These are phyloP conservation scores for Nakazawaea laoshanensis DNA, from an alignment of 805 yeast species.

Conservation along the genomic window DNA sequence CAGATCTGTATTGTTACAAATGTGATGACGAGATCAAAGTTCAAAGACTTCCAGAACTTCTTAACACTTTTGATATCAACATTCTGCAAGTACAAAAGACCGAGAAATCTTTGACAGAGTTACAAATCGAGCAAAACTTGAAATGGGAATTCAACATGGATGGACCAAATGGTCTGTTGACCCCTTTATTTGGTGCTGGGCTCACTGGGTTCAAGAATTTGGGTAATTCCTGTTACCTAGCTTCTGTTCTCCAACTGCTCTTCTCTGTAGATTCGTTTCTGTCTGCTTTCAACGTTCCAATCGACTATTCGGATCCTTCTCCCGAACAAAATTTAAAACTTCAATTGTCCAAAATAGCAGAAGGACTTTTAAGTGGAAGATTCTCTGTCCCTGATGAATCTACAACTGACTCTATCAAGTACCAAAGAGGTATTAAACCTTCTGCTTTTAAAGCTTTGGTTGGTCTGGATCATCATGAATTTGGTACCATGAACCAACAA, in stretches of 20 bases:
- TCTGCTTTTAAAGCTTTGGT: slow-evolving; percentile 65
- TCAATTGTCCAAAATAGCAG: slow-evolving; percentile 72
- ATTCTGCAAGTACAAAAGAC: slow-evolving; percentile 50
- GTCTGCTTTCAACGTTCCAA: slow-evolving; percentile 27
- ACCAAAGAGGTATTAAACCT: slow-evolving; percentile 75
- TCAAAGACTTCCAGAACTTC: slow-evolving; percentile 38
- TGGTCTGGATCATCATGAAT: slow-evolving; percentile 76
- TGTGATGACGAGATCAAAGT: slow-evolving; percentile 88
- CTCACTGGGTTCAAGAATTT: slow-evolving; percentile 81
- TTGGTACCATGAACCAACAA: slow-evolving; percentile 82
- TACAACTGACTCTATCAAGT: slow-evolving; percentile 33
- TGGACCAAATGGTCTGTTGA: slow-evolving; percentile 57
- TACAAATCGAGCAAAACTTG: slow-evolving; percentile 87
- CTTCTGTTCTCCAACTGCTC: slow-evolving; percentile 70
- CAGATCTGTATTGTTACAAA: slow-evolving; percentile 82
- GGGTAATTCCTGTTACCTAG: slow-evolving; percentile 90
- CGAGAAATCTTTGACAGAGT: slow-evolving; percentile 81
- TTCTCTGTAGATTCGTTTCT: slow-evolving; percentile 35
- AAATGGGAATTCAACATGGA: slow-evolving; percentile 89
- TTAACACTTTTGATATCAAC: slow-evolving; percentile 63
- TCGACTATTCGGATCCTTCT: slow-evolving; percentile 19
- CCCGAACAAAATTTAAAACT: slow-evolving; percentile 63
- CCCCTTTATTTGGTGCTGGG: slow-evolving; percentile 65
- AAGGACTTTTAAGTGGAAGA: slow-evolving; percentile 70
- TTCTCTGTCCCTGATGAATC: slow-evolving; percentile 53